Conservation (phyloP, 495 filamentous ascomycete species). For the Friedmanniomyces simplex region DNA sequence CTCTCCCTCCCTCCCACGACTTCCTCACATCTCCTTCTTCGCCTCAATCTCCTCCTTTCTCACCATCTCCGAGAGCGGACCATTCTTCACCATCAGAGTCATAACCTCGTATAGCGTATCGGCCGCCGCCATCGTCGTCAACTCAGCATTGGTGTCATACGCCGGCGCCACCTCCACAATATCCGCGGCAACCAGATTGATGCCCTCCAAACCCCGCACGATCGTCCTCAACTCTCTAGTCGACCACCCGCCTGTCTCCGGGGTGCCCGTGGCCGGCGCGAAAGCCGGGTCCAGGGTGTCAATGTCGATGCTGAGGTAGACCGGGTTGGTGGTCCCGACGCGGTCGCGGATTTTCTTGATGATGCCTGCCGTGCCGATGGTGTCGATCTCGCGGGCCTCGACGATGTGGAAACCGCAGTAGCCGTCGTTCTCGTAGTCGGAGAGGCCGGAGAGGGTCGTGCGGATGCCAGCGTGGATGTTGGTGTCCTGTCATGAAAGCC, state of each 20-base stretch:
- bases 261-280: slow-evolving; percentile 74
- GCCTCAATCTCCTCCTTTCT: slow-evolving; percentile 5
- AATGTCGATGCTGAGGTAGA: slow-evolving; percentile 82
- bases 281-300: slow-evolving; percentile 82
- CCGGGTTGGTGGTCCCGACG: slow-evolving; percentile 59
- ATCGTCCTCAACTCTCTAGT: slow-evolving; percentile 69
- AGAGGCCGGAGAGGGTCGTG: slow-evolving; percentile 56
- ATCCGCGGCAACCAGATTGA: slow-evolving; percentile 71
- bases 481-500: slow-evolving; percentile 36
- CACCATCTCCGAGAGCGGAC: slow-evolving; percentile 30
- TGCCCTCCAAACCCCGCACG: slow-evolving; percentile 56
- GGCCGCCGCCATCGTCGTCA: slow-evolving; percentile 73
- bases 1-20: not conserved
- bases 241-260: slow-evolving; percentile 80
- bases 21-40: slow-evolving; percentile 12
- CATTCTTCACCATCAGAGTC: slow-evolving; percentile 66
- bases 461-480: slow-evolving; percentile 85
- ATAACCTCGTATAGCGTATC: slow-evolving; percentile 76
- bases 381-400: slow-evolving; percentile 75
- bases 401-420: slow-evolving; percentile 74
- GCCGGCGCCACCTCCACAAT: slow-evolving; percentile 81
- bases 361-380: slow-evolving; percentile 58
- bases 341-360: slow-evolving; percentile 64
- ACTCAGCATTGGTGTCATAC: slow-evolving; percentile 75
- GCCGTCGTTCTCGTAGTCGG: slow-evolving; percentile 61